Conservation (phyloP, 306 rosid species). For the Medicago lupulina region DNA sequence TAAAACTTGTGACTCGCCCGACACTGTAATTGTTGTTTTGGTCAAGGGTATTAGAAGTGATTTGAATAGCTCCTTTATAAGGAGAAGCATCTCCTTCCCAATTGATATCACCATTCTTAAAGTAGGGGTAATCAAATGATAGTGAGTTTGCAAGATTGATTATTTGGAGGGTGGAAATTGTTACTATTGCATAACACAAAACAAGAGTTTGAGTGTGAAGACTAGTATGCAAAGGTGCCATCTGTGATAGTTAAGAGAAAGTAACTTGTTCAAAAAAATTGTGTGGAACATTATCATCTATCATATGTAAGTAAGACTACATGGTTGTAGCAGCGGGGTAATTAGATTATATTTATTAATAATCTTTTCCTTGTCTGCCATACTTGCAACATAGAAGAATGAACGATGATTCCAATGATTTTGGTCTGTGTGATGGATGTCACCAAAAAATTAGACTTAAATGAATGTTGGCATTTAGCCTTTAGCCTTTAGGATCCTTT, state of each 20-base stretch:
- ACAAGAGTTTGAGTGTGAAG: conserved; percentile 14
- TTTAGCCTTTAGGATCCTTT: not conserved
- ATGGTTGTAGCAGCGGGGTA: not conserved
- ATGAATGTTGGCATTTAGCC: not conserved
- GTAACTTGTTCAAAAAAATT: conserved; percentile 11
- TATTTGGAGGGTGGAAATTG: conserved; percentile 24
- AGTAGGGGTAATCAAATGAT: conserved; percentile 40
- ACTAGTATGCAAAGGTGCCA: conserved; percentile 32
- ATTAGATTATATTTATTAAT: not conserved
- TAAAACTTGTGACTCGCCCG: conserved; percentile 45
- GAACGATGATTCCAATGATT: conserved; percentile 40
- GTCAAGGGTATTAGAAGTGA: conserved; percentile 32
- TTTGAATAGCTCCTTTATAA: conserved; percentile 31
- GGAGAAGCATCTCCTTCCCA: conserved; percentile 38
- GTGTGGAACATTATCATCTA: not conserved
- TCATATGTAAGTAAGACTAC: not conserved
- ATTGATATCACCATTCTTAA: conserved; percentile 30
- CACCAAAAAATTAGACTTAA: not conserved
- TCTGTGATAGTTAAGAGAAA: not conserved
- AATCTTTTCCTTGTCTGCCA: not conserved
- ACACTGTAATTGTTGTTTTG: conserved; percentile 30
- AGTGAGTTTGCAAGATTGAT: conserved; percentile 22
- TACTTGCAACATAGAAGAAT: conserved; percentile 2
- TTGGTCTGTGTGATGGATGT: conserved; percentile 27
- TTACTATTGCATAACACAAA: conserved; percentile 19